A percentile compares a stretch with the other conserved stretches of the same genome.
Evolutionary conservation across 108 stramenopile species (phyloP).

Genomic region (Fragilariopsis cylindrus): DNA sequence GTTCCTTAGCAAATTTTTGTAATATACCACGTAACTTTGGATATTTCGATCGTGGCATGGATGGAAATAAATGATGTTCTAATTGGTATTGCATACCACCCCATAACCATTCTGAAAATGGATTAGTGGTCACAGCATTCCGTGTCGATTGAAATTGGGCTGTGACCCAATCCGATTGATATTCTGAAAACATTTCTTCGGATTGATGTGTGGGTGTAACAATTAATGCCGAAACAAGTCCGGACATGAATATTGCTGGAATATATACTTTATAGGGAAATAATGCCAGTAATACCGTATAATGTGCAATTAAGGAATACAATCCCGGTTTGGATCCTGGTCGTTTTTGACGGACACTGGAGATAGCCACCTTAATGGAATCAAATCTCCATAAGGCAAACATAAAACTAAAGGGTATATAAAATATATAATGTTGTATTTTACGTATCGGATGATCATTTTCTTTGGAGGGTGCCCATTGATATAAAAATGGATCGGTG

Average conservation of each 20-base stretch:
- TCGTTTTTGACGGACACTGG: slow-evolving; percentile 66
- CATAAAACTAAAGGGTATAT: slow-evolving; percentile 80
- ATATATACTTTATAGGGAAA: slow-evolving; percentile 80
- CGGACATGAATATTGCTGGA: slow-evolving; percentile 83
- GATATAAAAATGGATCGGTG: slow-evolving; percentile 86
- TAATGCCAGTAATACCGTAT: slow-evolving; percentile 67
- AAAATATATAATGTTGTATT: slow-evolving; percentile 88
- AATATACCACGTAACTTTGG: slow-evolving; percentile 72
- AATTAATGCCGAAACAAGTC: slow-evolving; percentile 87
- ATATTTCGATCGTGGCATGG: slow-evolving; percentile 91
- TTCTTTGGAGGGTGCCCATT: slow-evolving; percentile 84
- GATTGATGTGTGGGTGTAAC: slow-evolving; percentile 94
- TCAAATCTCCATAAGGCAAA: slow-evolving; percentile 90
- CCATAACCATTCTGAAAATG: slow-evolving; percentile 91
- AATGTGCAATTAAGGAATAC: slow-evolving; percentile 73
- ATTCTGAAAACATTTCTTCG: slow-evolving; percentile 86
- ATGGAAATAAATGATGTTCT: slow-evolving; percentile 96
- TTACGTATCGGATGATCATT: slow-evolving; percentile 88
- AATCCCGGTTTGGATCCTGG: slow-evolving; percentile 75
- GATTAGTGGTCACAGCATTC: slow-evolving; percentile 86
- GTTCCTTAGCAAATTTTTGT: slow-evolving; percentile 83
- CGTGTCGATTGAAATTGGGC: slow-evolving; percentile 92
- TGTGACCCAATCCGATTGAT: slow-evolving; percentile 87
- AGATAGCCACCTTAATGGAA: slow-evolving; percentile 78
- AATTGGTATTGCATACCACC: slow-evolving; percentile 97